Evolutionary conservation across 768 basidiomycete species (phyloP), one percentile per base, ranked within the genome.

Genomic region (Lactifluus piperatus): DNA sequence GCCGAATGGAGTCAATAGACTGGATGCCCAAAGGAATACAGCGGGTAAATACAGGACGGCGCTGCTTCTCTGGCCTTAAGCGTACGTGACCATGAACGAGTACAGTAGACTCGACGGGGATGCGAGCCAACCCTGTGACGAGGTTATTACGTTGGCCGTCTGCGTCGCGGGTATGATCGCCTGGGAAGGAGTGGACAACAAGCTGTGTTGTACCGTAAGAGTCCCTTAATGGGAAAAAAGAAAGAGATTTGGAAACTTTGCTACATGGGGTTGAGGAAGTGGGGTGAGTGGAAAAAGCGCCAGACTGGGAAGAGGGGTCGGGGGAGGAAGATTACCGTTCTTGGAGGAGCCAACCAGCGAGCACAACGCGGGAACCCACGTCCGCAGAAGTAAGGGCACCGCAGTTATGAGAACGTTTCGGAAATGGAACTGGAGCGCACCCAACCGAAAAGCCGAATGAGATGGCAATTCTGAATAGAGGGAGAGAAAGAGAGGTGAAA

Each of bases 221-320:
- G 71, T 94, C 93, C 67, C 82, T 87, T 69, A 97, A 79, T 32
- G 85, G 85, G 74, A 88, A 91, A 76, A 97, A 97, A 57, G 88
- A 88, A 66, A 93, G 73, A 51, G 71, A 73, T 71, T 82, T 85
- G 55, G 76, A 77, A 18, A 85, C 77, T 71, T 85, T 85, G 32
- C 90, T 93, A 68, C 68, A 68, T 64, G 61, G 55, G 67, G 58
- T 43, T 56, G 59, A 67, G 68, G 67, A 69, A 73, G 68, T 70
- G 71, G 68, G 26, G 26, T 41, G 34, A 51, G 32, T 29, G 45
- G 37, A 59, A 34, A 10, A 45, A 20, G 39, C 59, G 47, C 50
- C 29, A 34, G 8, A 30, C 2, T 44, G 27, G 24, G 18, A 16
- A 43, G 56, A 34, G 34, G 13, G 34, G 34, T 9, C 34, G 34